phyloP scores from a whole-genome alignment of 371 early-diverging fungal species.

The Dichotomocladium elegans region DNA sequence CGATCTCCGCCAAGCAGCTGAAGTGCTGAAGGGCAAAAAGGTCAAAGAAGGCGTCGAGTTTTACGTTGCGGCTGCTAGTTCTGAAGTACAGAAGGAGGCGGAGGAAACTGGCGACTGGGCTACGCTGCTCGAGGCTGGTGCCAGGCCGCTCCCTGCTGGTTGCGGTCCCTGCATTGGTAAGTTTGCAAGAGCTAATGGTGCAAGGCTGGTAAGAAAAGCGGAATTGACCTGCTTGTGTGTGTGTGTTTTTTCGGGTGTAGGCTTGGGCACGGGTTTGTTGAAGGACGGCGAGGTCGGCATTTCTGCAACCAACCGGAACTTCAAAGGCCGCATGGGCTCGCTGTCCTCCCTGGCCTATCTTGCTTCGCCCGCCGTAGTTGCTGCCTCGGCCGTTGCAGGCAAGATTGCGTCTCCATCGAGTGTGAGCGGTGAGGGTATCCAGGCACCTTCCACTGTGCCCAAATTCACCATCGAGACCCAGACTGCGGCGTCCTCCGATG shows the following conservation, averaged over 20 bases:
- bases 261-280: slow-evolving; percentile 85
- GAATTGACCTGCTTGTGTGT: too few species aligned
- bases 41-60: slow-evolving; percentile 87
- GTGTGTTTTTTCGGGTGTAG: slow-evolving; percentile 15
- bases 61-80: slow-evolving; percentile 92
- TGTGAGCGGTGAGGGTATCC: neutral
- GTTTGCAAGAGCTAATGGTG: neutral
- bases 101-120: slow-evolving; percentile 87
- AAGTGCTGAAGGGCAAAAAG: slow-evolving; percentile 69
- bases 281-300: slow-evolving; percentile 94
- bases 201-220: neutral
- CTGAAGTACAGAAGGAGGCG: slow-evolving; percentile 85
- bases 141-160: slow-evolving; percentile 86
- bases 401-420: slow-evolving; percentile 69
- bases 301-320: slow-evolving; percentile 96
- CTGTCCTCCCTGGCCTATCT: slow-evolving; percentile 87
- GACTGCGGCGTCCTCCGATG: slow-evolving; percentile 12
- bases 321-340: slow-evolving; percentile 97
- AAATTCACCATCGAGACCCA: slow-evolving; percentile 18
- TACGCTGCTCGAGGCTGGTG: slow-evolving; percentile 82
- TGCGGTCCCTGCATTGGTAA: slow-evolving; percentile 95
- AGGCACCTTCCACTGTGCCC: slow-evolving; percentile 9
- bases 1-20: slow-evolving; percentile 88
- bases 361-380: slow-evolving; percentile 91
- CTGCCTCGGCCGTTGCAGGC: slow-evolving; percentile 84